phyloP scores from a whole-genome alignment of 2,329 filamentous ascomycete species.

The Colletotrichum liriopes region DNA sequence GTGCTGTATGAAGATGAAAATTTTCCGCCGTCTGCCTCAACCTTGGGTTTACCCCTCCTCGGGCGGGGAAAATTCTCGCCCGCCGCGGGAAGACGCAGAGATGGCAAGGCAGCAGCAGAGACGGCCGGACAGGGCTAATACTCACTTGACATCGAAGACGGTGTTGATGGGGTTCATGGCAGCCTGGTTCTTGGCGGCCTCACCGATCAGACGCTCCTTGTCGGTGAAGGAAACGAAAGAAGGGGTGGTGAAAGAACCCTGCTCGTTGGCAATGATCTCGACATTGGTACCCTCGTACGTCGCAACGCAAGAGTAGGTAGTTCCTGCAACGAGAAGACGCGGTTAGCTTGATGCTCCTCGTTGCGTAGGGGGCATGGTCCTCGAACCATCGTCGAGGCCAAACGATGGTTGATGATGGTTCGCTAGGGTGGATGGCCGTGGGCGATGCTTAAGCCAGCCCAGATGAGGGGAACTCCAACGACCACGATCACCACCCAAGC shows the following conservation, averaged over 20 bases:
- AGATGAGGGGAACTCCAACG: slow-evolving; percentile 16
- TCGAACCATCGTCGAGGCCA: slow-evolving; percentile 9
- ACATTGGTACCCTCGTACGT: slow-evolving; percentile 99
- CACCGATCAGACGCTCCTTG: slow-evolving; percentile 98
- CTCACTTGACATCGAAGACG: slow-evolving; percentile 99
- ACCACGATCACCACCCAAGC: slow-evolving; percentile 20
- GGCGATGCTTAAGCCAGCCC: slow-evolving; percentile 1
- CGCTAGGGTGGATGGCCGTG: not conserved
- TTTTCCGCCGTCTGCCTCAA: not conserved
- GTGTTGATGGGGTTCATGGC: slow-evolving; percentile 99
- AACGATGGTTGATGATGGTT: slow-evolving; percentile 17
- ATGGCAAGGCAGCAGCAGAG: slow-evolving; percentile 10
- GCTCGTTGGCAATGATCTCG: slow-evolving; percentile 99
- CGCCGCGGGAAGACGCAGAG: not conserved
- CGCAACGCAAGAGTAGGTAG: slow-evolving; percentile 99
- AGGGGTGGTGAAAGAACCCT: slow-evolving; percentile 98
- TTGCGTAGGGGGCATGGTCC: not conserved
- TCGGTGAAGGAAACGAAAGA: slow-evolving; percentile 99
- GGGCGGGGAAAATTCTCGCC: slow-evolving; percentile 28
- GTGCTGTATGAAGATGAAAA: slow-evolving; percentile 1
- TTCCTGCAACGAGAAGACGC: slow-evolving; percentile 72
- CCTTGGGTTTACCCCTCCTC: slow-evolving; percentile 33
- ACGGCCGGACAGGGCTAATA: slow-evolving; percentile 57
- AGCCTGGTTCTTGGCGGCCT: slow-evolving; percentile 99
- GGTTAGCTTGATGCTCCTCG: slow-evolving; percentile 44